phyloP scores from a whole-genome alignment of 2,329 filamentous ascomycete genomes.

The Chrysosporium queenslandicum region DNA sequence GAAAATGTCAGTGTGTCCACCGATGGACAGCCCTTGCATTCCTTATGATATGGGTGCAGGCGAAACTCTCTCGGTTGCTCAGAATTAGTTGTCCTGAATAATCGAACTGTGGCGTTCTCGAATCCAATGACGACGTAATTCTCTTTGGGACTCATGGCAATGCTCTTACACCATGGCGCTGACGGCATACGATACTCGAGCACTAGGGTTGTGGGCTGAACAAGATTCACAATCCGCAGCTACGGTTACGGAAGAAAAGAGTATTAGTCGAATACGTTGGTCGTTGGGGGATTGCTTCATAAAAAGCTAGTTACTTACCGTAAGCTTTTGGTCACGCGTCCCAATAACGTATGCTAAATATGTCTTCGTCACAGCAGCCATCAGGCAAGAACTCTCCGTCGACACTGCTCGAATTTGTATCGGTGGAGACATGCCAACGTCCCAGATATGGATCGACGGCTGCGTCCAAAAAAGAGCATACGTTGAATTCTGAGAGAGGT shows the following conservation, averaged over 20 bases:
- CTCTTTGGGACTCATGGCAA: slow-evolving; percentile 33
- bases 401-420: slow-evolving; percentile 27
- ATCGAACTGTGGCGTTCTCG: slow-evolving; percentile 33
- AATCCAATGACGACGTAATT: slow-evolving; percentile 37
- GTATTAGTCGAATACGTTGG: background rate
- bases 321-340: slow-evolving; percentile 35
- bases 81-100: slow-evolving; percentile 30
- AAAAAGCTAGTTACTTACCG: slow-evolving; percentile 23
- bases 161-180: slow-evolving; percentile 33
- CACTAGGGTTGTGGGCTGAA: slow-evolving; percentile 24
- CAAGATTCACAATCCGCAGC: slow-evolving; percentile 33
- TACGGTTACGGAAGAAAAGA: slow-evolving; percentile 18
- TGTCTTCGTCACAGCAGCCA: slow-evolving; percentile 31
- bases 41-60: slow-evolving; percentile 29
- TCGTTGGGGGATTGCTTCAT: no score
- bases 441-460: slow-evolving; percentile 33
- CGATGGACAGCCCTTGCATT: slow-evolving; percentile 30
- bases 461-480: slow-evolving; percentile 35
- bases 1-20: slow-evolving; percentile 37
- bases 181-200: slow-evolving; percentile 36
- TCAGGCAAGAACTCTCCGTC: slow-evolving; percentile 33
- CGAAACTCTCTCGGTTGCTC: slow-evolving; percentile 33
- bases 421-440: slow-evolving; percentile 31
- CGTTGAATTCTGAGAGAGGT: slow-evolving; percentile 33
- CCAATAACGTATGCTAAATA: slow-evolving; percentile 35